Base-by-base conservation (phyloP, 306 rosid species). In the Sesbania bispinosa region DNA sequence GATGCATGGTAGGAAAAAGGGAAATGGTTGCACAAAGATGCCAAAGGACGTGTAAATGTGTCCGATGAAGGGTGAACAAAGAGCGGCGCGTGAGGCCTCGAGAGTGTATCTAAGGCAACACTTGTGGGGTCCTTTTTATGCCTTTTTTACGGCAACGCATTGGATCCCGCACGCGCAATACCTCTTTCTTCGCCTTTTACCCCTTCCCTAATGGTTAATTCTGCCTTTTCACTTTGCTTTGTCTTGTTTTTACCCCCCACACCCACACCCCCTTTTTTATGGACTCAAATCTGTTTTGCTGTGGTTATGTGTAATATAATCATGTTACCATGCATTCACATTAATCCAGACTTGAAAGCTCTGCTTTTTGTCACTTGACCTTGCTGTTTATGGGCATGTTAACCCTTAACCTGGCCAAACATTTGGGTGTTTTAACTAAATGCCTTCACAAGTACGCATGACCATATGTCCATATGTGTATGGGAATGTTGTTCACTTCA, bases 81-180 rank as follows among this genome's bases (percentile, higher is more conserved):
- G 79, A 76, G 84, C 91, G 86, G 91, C 89, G 88, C 95, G 86
- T 88, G 89, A 82, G 88, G 82, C 87, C 88, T 88, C 85, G 89
- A 69, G 54, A 80, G 72, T 78, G 73, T 35, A 14, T 68, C 18
- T 67, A 1, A 62, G 62, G 73, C 69, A 67, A 72, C 82, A 84
- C 0, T 9, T 5, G 53, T 51, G 62, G 38, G 79, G 19, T 54
- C 75, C 77, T 62, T 7, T 23, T 2, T 0, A 16, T 73, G 38
- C 64, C 73, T 53, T 62, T 70, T 33, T 32, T 29, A 62, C 63
- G 30, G 54, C 20, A 27, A 27, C 47, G 42, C 80, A 68, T 82
- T 41, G 86, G 86, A 82, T 82, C 83, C 72, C 67, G 43, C 80
- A 46, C 46, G 68, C 57, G 16, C 76, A 7, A 36, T 15, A 21